phyloP scores from a whole-genome alignment of 495 filamentous ascomycete species.

The Podospora conica region DNA sequence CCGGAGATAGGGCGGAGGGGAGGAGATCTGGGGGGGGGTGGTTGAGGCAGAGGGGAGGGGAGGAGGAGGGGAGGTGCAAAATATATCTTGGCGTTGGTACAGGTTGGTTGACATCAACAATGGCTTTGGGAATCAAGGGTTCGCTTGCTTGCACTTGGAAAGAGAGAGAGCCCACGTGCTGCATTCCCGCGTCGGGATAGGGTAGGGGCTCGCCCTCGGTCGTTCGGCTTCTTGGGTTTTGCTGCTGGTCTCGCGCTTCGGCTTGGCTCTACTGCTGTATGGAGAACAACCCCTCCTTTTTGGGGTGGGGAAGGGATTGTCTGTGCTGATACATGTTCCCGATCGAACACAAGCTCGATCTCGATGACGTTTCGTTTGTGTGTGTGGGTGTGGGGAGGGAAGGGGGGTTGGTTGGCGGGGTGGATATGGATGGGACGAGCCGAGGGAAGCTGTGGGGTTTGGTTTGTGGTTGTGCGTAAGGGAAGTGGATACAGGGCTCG shows the following conservation, averaged over 20 bases:
- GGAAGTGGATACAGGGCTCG: background rate
- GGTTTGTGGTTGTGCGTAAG: background rate
- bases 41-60: background rate
- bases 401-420: background rate
- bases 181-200: background rate
- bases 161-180: background rate
- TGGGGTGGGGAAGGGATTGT: no score
- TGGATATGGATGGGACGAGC: background rate
- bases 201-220: background rate
- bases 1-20: no score
- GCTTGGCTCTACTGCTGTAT: background rate
- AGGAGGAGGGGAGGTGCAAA: no score
- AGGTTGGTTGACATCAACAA: no score
- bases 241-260: no score
- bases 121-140: no score
- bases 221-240: background rate
- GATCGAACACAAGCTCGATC: background rate
- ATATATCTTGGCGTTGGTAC: background rate
- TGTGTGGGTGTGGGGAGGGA: background rate
- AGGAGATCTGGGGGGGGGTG: background rate
- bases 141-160: no score
- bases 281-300: background rate
- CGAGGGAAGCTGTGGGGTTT: background rate
- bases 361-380: background rate
- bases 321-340: background rate